These are phyloP conservation scores for Castanea sativa DNA, from an alignment of 306 rosid genomes.

Conservation along the genomic window DNA sequence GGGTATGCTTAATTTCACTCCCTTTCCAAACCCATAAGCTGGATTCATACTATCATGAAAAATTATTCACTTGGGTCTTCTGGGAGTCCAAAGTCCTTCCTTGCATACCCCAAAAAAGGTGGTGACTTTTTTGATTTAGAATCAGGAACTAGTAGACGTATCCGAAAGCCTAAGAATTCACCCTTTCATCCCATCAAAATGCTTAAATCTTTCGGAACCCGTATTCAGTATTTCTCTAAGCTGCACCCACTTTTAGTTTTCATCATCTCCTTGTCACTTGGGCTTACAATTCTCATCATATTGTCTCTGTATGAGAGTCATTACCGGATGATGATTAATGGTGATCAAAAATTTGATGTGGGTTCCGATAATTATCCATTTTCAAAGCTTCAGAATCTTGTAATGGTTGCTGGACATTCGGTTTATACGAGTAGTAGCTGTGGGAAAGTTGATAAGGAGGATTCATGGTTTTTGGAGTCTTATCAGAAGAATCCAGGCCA, in stretches of 20 bases:
- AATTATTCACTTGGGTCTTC: conserved; percentile 55
- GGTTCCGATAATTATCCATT: conserved; percentile 50
- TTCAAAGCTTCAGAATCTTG: conserved; percentile 63
- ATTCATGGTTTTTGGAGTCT: conserved; percentile 88
- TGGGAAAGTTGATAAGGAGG: conserved; percentile 80
- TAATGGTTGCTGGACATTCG: conserved; percentile 97
- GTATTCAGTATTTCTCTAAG: conserved; percentile 52
- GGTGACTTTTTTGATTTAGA: conserved; percentile 73
- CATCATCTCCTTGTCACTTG: conserved; percentile 45
- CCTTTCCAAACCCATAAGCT: conserved; percentile 5
- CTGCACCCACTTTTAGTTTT: conserved; percentile 55
- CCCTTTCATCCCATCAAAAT: conserved; percentile 44
- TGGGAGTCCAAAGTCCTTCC: conserved; percentile 56
- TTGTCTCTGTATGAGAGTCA: conserved; percentile 50
- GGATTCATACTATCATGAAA: conserved; percentile 40
- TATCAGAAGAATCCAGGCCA: conserved; percentile 94
- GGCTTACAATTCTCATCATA: conserved; percentile 45
- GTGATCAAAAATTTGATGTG: conserved; percentile 24
- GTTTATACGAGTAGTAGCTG: conserved; percentile 75
- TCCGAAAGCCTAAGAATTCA: conserved; percentile 50
- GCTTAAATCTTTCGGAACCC: conserved; percentile 60
- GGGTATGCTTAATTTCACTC: conserved; percentile 10
- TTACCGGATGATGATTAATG: conserved; percentile 12
- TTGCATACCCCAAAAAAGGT: conserved; percentile 42
- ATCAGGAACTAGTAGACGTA: conserved; percentile 56